phyloP scores from a whole-genome alignment of 2,329 filamentous ascomycete species.

The Aspergillus tanneri region DNA sequence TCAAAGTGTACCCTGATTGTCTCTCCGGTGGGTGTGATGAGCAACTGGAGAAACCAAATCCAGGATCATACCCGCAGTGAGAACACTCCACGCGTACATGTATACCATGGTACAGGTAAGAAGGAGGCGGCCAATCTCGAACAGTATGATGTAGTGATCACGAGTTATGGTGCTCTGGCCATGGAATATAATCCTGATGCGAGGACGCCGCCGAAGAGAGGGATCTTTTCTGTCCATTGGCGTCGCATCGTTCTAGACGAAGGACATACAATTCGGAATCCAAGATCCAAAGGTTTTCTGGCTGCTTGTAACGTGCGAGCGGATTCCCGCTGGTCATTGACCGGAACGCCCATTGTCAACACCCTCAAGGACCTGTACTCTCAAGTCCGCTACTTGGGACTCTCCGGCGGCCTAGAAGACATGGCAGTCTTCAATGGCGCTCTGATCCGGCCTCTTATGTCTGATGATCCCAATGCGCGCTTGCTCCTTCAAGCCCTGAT shows the following conservation, averaged over 20 bases:
- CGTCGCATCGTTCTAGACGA: slow-evolving; percentile 78
- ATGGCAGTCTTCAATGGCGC: slow-evolving; percentile 70
- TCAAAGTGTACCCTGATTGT: slow-evolving; percentile 72
- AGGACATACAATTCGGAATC: slow-evolving; percentile 78
- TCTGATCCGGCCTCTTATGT: slow-evolving; percentile 66
- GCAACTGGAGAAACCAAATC: slow-evolving; percentile 83
- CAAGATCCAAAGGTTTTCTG: slow-evolving; percentile 67
- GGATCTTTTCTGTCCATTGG: slow-evolving; percentile 68
- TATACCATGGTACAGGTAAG: slow-evolving; percentile 68
- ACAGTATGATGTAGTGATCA: slow-evolving; percentile 74
- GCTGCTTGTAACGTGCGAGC: slow-evolving; percentile 68
- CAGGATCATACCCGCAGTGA: slow-evolving; percentile 66
- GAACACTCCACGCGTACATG: slow-evolving; percentile 64
- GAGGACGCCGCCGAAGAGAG: slow-evolving; percentile 47
- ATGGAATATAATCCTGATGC: slow-evolving; percentile 59
- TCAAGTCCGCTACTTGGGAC: slow-evolving; percentile 71
- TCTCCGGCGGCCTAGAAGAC: slow-evolving; percentile 73
- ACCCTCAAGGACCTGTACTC: slow-evolving; percentile 78
- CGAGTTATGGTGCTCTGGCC: slow-evolving; percentile 76
- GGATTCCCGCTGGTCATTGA: slow-evolving; percentile 74
- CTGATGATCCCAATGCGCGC: slow-evolving; percentile 58
- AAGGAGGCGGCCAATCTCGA: slow-evolving; percentile 61
- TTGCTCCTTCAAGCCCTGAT: slow-evolving; percentile 72
- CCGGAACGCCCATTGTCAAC: slow-evolving; percentile 82
- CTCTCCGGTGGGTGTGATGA: slow-evolving; percentile 81